These are phyloP conservation scores for Sporisorium reilianum DNA, from an alignment of 1,284 basidiomycete genomes.

Conservation along the genomic window DNA sequence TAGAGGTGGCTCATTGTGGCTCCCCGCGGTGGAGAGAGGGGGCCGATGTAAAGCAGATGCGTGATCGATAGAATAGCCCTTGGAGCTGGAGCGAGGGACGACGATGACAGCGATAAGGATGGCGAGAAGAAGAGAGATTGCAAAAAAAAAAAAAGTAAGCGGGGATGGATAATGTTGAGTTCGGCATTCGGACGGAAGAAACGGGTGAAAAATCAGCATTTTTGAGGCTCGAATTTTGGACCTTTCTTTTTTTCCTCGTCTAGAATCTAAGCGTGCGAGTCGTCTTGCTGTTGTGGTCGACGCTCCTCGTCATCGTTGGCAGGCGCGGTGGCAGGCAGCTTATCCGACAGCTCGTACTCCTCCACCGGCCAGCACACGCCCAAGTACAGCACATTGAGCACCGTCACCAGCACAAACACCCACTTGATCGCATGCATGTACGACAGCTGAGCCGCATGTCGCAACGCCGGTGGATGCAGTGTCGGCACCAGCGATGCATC, in stretches of 20 bases:
- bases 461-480: slow-evolving; percentile 75
- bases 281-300: background rate
- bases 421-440: slow-evolving; percentile 84
- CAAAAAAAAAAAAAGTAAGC: background rate
- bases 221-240: background rate
- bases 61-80: background rate
- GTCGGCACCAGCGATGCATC: slow-evolving; percentile 82
- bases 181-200: background rate
- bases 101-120: background rate
- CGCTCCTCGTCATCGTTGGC: background rate
- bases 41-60: background rate
- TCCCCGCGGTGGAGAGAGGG: background rate
- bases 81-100: no score
- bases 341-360: slow-evolving; percentile 39
- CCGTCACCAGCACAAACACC: slow-evolving; percentile 85
- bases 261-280: slow-evolving; percentile 8
- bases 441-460: slow-evolving; percentile 80
- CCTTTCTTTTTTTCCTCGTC: background rate
- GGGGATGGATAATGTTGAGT: slow-evolving; percentile 1
- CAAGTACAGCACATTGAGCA: slow-evolving; percentile 73
- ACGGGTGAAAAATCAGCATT: background rate
- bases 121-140: no score
- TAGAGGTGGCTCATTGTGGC: slow-evolving; percentile 17
- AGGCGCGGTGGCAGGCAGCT: slow-evolving; percentile 20
- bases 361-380: slow-evolving; percentile 37